These are phyloP conservation scores for Scutellaria baicalensis DNA, from an alignment of 257 asterid genomes.

Conservation along the genomic window DNA sequence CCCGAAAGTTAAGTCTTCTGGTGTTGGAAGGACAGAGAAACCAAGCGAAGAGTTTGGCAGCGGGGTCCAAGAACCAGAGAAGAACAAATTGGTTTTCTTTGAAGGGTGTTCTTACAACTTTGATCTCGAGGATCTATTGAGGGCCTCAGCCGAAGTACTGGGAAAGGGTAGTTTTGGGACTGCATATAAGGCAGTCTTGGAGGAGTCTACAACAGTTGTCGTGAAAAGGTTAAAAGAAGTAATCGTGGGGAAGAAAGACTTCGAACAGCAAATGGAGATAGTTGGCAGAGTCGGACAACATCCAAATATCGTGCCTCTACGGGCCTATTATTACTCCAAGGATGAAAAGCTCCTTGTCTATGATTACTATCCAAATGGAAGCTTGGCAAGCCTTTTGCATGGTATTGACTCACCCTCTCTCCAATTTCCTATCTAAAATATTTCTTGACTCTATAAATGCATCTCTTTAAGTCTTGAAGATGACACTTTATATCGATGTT, in stretches of 20 bases:
- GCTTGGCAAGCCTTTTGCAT: conserved; percentile 72
- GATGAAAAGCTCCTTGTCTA: conserved; percentile 90
- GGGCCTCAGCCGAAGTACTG: conserved; percentile 93
- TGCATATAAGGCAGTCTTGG: conserved; percentile 85
- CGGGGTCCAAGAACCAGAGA: conserved; percentile 87
- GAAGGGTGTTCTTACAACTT: conserved; percentile 87
- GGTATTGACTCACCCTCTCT: conserved; percentile 37
- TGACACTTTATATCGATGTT: not conserved
- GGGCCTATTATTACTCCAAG: conserved; percentile 95
- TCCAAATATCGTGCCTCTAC: conserved; percentile 61
- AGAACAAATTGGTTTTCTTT: conserved; percentile 80
- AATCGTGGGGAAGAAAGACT: conserved; percentile 81
- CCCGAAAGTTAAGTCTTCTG: conserved; percentile 60
- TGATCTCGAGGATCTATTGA: conserved; percentile 87
- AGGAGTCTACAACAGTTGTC: conserved; percentile 87
- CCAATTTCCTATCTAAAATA: not conserved
- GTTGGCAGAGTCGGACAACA: conserved; percentile 84
- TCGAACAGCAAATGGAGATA: conserved; percentile 93
- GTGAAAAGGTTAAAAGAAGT: conserved; percentile 92
- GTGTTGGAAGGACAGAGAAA: conserved; percentile 66
- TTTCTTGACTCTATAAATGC: not conserved
- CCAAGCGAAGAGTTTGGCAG: conserved; percentile 89
- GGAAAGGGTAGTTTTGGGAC: conserved; percentile 97
- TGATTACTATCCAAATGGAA: conserved; percentile 68
- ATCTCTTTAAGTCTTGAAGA: not conserved